Evolutionary conservation across 306 rosid species (phyloP), one percentile per base, ranked within the genome.

Genomic region (Cicer arietinum): DNA sequence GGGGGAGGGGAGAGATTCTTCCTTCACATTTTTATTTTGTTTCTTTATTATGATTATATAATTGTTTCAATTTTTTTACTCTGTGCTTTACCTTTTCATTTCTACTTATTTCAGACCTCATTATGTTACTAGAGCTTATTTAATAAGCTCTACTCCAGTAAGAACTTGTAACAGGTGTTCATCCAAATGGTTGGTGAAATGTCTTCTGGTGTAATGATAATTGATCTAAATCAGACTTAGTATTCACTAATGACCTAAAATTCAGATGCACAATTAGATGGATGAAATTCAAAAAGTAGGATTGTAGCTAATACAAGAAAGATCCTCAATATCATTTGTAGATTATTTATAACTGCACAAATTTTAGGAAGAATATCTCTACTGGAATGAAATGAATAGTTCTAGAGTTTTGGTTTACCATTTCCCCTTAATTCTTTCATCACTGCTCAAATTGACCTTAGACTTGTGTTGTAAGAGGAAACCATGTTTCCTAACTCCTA

Each of bases 21-120:
- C 20, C n/a, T 12, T 48, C 14, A 56, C 68, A 25, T 47, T 4
- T 42, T 67, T 22, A 12, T 76, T 79, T 35, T 79, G 30, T 70
- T 68, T 67, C 43, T 14, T 12, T 64, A 60, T 48, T 44, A 6
- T 41, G 47, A 41, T 35, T 67, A 13, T 59, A 51, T 50, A 45
- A 43, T 16, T 71, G 71, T 76, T 71, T 77, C 79, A 82, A 77
- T 82, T 42, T 50, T 67, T 58, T 56, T 61, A 66, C 4, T 25
- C 30, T 25, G 20, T 45, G 53, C 54, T 58, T 22, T 58, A 12
- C 50, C 68, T 5, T 16, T 64, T 72, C 8, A 7, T 46, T 62
- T 74, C 14, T 41, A 72, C 51, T 69, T 60, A 25, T 61, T 50
- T 50, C 18, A 30, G 72, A 43, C 73, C 57, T 7, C 35, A 48